A percentile compares a stretch with the other conserved stretches of the same genome.
phyloP scores from a whole-genome alignment of 2,329 filamentous ascomycete genomes.

The Scytalidium sp. region DNA sequence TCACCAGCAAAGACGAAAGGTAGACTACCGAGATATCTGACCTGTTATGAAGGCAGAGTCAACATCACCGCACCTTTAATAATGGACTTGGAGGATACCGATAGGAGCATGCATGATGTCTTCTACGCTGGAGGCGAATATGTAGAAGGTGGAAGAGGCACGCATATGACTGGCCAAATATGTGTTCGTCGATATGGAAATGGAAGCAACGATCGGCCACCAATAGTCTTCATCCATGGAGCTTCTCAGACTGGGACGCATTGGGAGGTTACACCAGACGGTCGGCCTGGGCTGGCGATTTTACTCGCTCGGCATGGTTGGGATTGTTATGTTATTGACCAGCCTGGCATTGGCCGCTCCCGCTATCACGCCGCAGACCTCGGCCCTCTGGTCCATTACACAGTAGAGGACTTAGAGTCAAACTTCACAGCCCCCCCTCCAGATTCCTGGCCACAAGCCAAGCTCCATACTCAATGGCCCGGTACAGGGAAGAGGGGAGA shows the following conservation, averaged over 20 bases:
- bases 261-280: slow-evolving; percentile 42
- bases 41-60: too few species aligned
- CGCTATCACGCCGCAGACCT: slow-evolving; percentile 4
- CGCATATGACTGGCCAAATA: slow-evolving; percentile 21
- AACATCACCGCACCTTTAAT: too few species aligned
- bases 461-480: slow-evolving; percentile 33
- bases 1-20: too few species aligned
- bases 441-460: slow-evolving; percentile 23
- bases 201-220: slow-evolving; percentile 16
- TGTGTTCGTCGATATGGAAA: neutral
- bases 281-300: slow-evolving; percentile 39
- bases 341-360: slow-evolving; percentile 11
- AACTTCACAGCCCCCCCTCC: slow-evolving; percentile 15
- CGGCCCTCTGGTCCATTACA: neutral
- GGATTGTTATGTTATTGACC: slow-evolving; percentile 34
- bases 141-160: neutral
- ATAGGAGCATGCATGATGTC: neutral
- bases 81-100: neutral
- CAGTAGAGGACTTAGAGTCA: slow-evolving; percentile 4
- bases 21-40: too few species aligned
- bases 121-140: slow-evolving; percentile 5
- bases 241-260: slow-evolving; percentile 16
- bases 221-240: slow-evolving; percentile 3
- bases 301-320: slow-evolving; percentile 40
- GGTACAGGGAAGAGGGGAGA: slow-evolving; percentile 12